A percentile compares a stretch with the other conserved stretches of the same genome.
Evolutionary conservation across 2,329 filamentous ascomycete genomes (phyloP).

Genomic region (Delphinella strobiligena): DNA sequence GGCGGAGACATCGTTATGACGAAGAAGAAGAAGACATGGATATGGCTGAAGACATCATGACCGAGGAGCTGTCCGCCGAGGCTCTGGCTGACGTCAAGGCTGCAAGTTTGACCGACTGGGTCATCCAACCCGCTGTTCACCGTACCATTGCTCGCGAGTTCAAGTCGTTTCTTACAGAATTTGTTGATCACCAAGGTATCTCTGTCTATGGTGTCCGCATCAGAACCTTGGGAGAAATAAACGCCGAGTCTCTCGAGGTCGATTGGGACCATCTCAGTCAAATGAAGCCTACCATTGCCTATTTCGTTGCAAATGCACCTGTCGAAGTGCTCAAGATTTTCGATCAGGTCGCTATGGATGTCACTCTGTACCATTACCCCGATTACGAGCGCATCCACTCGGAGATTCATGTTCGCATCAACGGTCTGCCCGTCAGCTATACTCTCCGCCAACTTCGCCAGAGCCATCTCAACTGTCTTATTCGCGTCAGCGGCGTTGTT

Average conservation of each 20-base stretch:
- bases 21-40: constrained; percentile 83
- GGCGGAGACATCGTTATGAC: constrained; percentile 81
- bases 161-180: constrained; percentile 93
- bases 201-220: constrained; percentile 95
- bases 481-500: constrained; percentile 89
- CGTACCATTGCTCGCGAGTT: constrained; percentile 92
- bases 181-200: constrained; percentile 74
- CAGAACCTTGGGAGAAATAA: constrained; percentile 89
- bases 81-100: constrained; percentile 89
- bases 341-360: constrained; percentile 92
- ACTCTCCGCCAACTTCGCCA: constrained; percentile 91
- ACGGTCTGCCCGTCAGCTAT: constrained; percentile 86
- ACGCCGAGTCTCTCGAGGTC: constrained; percentile 90
- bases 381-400: constrained; percentile 96
- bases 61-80: constrained; percentile 86
- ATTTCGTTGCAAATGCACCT: constrained; percentile 90
- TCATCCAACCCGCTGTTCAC: constrained; percentile 78
- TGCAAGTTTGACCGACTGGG: constrained; percentile 87
- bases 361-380: constrained; percentile 88
- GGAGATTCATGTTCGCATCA: constrained; percentile 95
- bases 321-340: constrained; percentile 94
- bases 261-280: constrained; percentile 86
- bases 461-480: constrained; percentile 87
- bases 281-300: constrained; percentile 85
- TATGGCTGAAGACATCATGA: constrained; percentile 88